phyloP scores from a whole-genome alignment of 2,329 filamentous ascomycete genomes.

The Ploettnerulaceae sp. region DNA sequence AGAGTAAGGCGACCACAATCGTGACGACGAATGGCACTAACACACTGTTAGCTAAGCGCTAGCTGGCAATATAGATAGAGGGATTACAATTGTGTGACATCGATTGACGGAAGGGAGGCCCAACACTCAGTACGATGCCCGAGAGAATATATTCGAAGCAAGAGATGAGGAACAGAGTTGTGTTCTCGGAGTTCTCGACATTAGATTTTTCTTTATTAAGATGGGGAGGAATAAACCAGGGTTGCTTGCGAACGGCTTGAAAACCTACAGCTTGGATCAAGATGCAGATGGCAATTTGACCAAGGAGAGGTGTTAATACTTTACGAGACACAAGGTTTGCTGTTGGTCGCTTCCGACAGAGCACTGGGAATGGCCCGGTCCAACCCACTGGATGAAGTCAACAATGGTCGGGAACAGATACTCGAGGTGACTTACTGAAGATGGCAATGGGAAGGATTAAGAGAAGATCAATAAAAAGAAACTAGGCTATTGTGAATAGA shows the following conservation, averaged over 20 bases:
- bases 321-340: conserved; percentile 90
- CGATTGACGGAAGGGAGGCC: conserved; percentile 78
- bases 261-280: conserved; percentile 71
- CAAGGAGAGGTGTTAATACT: conserved; percentile 81
- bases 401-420: background rate
- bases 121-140: conserved; percentile 85
- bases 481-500: conserved; percentile 41
- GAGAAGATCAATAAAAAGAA: conserved; percentile 88
- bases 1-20: conserved; percentile 59
- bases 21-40: conserved; percentile 79
- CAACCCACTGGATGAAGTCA: conserved; percentile 78
- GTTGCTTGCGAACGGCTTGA: conserved; percentile 67
- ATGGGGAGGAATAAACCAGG: conserved; percentile 75
- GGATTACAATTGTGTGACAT: conserved; percentile 72
- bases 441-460: conserved; percentile 95
- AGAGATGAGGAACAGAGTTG: conserved; percentile 79
- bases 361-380: conserved; percentile 74
- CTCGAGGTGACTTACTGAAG: conserved; percentile 58
- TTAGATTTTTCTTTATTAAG: conserved; percentile 76
- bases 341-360: conserved; percentile 82
- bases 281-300: conserved; percentile 81
- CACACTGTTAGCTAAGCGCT: conserved; percentile 3
- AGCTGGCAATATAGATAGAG: conserved; percentile 1
- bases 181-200: conserved; percentile 89
- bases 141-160: conserved; percentile 95